Evolutionary conservation across 2,329 filamentous ascomycete genomes (phyloP).

Genomic region (Neoscytalidium dimidiatum): DNA sequence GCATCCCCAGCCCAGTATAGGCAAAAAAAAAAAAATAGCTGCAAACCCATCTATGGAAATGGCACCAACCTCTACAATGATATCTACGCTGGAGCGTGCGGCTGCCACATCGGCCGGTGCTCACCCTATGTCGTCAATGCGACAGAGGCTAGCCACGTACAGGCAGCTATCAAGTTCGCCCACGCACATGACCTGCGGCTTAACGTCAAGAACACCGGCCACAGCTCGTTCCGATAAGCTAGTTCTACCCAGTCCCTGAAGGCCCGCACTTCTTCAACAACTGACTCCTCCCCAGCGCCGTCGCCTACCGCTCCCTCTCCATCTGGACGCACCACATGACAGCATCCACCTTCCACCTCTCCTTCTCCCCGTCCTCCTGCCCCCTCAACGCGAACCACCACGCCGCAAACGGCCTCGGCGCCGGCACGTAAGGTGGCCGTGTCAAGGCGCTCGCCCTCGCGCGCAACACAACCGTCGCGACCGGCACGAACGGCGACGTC

Average conservation of each 20-base stretch:
- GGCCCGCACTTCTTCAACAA: background rate
- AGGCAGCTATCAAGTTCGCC: constrained; percentile 37
- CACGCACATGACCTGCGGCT: constrained; percentile 33
- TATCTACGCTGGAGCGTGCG: constrained; percentile 24
- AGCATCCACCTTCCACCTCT: constrained; percentile 23
- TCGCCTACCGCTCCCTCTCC: constrained; percentile 34
- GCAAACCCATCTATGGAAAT: constrained; percentile 33
- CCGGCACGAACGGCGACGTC: background rate
- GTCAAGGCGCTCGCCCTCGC: too few species aligned
- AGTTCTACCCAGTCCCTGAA: background rate
- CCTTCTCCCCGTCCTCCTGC: constrained; percentile 22
- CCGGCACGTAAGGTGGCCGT: background rate
- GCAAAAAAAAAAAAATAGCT: constrained; percentile 33
- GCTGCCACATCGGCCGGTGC: constrained; percentile 36
- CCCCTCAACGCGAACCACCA: background rate
- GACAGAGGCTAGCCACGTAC: constrained; percentile 34
- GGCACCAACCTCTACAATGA: constrained; percentile 33
- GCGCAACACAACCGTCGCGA: background rate
- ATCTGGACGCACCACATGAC: constrained; percentile 41
- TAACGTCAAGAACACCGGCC: constrained; percentile 38
- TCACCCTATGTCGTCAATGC: constrained; percentile 36
- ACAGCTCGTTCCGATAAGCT: constrained; percentile 26
- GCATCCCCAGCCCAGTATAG: constrained; percentile 33
- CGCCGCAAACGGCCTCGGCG: background rate
- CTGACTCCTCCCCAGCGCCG: constrained; percentile 18